phyloP scores from a whole-genome alignment of 164 flowering plant genomes.

The Umbellularia californica region DNA sequence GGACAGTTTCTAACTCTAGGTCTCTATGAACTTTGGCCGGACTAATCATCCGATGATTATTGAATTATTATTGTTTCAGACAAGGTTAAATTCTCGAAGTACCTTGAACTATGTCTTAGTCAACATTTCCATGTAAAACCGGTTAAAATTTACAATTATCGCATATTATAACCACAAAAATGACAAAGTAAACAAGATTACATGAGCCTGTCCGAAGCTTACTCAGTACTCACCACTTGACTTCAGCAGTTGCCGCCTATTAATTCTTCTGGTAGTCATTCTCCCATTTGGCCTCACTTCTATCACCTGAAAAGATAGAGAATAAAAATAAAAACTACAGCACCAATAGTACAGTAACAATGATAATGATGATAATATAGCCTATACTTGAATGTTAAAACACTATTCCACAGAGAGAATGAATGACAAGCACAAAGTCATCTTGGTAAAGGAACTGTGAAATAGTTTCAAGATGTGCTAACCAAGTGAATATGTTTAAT shows the following conservation, averaged over 20 bases:
- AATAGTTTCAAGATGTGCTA: not conserved
- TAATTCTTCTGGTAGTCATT: conserved; percentile 65
- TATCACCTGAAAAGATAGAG: conserved; percentile 50
- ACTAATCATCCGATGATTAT: too few species aligned
- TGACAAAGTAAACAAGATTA: not conserved
- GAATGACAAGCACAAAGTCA: not conserved
- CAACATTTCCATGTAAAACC: too few species aligned
- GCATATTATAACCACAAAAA: not conserved
- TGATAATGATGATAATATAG: not conserved
- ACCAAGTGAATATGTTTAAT: not conserved
- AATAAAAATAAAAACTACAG: not conserved
- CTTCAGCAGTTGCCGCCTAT: conserved; percentile 74
- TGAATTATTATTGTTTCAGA: too few species aligned
- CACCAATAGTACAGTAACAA: too few species aligned
- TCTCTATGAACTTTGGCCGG: too few species aligned
- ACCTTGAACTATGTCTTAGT: too few species aligned
- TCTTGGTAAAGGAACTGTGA: not conserved
- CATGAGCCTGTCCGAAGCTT: not conserved
- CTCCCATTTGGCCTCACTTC: conserved; percentile 77
- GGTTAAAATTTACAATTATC: not conserved
- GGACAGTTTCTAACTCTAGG: too few species aligned
- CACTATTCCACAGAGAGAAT: not conserved
- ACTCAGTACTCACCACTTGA: conserved; percentile 62
- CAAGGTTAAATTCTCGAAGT: too few species aligned
- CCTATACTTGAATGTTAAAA: not conserved